phyloP scores from a whole-genome alignment of 495 filamentous ascomycete genomes.

The Lasiosphaeria ovina region DNA sequence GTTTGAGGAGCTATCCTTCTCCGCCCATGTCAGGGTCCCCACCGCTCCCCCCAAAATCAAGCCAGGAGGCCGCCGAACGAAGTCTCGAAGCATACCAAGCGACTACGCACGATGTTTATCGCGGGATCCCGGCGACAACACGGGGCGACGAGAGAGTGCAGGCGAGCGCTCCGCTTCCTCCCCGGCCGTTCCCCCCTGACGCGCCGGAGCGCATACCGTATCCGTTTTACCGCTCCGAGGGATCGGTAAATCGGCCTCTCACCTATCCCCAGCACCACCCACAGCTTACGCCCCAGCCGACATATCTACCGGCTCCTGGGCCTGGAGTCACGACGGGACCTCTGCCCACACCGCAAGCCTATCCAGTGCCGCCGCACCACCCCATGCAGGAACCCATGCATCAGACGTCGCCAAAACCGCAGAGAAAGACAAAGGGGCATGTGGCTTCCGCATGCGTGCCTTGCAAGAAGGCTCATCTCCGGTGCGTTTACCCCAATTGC shows the following conservation, averaged over 20 bases:
- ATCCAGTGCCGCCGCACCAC: conserved; percentile 34
- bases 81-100: conserved; percentile 50
- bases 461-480: conserved; percentile 92
- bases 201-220: conserved; percentile 41
- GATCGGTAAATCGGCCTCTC: conserved; percentile 33
- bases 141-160: conserved; percentile 41
- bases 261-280: conserved; percentile 37
- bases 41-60: conserved; percentile 63
- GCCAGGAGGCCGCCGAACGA: conserved; percentile 58
- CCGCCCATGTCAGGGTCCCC: conserved; percentile 85
- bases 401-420: conserved; percentile 57
- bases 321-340: conserved; percentile 22
- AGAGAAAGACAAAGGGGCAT: conserved; percentile 88
- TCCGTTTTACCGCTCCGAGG: conserved; percentile 38
- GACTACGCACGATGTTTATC: conserved; percentile 48
- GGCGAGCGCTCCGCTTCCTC: conserved; percentile 29
- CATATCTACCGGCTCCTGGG: conserved; percentile 35
- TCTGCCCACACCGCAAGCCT: conserved; percentile 30
- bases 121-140: conserved; percentile 35
- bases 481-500: conserved; percentile 38
- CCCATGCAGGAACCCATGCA: conserved; percentile 35
- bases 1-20: conserved; percentile 66
- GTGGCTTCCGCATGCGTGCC: conserved; percentile 96
- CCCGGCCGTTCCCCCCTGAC: conserved; percentile 38
- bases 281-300: conserved; percentile 30